phyloP scores from a whole-genome alignment of 176 grass and related monocot genomes.

The Triticum aestivum region DNA sequence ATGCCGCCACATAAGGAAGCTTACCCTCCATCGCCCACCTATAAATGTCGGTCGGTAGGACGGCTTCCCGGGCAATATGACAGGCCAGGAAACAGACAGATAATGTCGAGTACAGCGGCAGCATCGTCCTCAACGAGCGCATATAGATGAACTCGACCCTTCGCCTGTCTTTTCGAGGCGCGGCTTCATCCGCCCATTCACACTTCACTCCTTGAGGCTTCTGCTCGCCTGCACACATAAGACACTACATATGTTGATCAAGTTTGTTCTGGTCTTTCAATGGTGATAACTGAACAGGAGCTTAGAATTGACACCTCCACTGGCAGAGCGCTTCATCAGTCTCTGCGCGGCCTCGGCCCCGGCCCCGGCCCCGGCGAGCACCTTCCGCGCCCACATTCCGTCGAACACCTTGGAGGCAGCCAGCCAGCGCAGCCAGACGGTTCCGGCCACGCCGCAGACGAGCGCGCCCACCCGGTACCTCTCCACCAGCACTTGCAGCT shows the following conservation, averaged over 20 bases:
- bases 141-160: conserved; percentile 39
- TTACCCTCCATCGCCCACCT: conserved; percentile 62
- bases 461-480: conserved; percentile 47
- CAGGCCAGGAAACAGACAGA: conserved; percentile 65
- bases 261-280: background rate
- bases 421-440: conserved; percentile 52
- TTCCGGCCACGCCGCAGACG: conserved; percentile 41
- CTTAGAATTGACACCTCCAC: background rate
- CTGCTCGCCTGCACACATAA: background rate
- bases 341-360: background rate
- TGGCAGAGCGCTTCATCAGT: background rate
- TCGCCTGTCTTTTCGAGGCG: background rate
- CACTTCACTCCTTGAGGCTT: background rate
- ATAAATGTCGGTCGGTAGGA: conserved; percentile 73
- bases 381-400: conserved; percentile 33
- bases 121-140: conserved; percentile 51
- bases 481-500: conserved; percentile 70
- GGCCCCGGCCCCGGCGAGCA: conserved; percentile 32
- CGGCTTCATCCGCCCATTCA: conserved; percentile 22
- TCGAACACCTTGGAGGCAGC: conserved; percentile 55
- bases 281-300: background rate
- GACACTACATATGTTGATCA: background rate
- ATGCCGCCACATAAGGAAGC: conserved; percentile 63
- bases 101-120: conserved; percentile 68
- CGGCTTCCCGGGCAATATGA: conserved; percentile 56